Evolutionary conservation across 176 grass and related monocot species (phyloP).

Genomic region (Musa schizocarpa): DNA sequence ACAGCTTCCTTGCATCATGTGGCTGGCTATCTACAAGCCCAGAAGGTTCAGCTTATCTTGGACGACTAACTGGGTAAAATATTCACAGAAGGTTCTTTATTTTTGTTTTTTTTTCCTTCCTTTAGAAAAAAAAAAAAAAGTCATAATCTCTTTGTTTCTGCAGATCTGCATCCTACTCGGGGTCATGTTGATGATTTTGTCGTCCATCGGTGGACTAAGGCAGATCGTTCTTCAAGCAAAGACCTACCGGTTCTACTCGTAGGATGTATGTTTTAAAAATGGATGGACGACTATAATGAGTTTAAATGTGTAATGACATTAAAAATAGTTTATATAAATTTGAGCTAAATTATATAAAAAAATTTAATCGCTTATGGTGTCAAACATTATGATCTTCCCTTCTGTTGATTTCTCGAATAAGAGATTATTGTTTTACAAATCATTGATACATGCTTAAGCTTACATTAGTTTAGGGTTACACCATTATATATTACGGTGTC

Average conservation of each 20-base stretch:
- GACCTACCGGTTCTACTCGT: not conserved
- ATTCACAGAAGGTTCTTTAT: not conserved
- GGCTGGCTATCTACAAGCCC: not conserved
- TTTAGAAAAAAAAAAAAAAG: not conserved
- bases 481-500: no score
- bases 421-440: no score
- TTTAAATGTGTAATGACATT: no score
- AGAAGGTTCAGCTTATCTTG: not conserved
- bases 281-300: no score
- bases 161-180: not conserved
- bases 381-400: no score
- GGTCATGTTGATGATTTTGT: not conserved
- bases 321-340: no score
- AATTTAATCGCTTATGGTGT: no score
- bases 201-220: not conserved
- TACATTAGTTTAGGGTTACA: no score
- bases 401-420: no score
- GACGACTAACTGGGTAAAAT: not conserved
- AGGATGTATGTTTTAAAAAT: not conserved
- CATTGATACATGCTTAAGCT: no score
- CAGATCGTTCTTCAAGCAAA: not conserved
- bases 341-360: no score
- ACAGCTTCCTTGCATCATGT: constrained; percentile 1
- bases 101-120: not conserved
- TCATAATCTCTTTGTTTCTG: not conserved